A percentile compares a stretch with the other conserved stretches of the same genome.
Conservation (phyloP, 768 basidiomycete genomes). For the Calvatia gigantea region DNA sequence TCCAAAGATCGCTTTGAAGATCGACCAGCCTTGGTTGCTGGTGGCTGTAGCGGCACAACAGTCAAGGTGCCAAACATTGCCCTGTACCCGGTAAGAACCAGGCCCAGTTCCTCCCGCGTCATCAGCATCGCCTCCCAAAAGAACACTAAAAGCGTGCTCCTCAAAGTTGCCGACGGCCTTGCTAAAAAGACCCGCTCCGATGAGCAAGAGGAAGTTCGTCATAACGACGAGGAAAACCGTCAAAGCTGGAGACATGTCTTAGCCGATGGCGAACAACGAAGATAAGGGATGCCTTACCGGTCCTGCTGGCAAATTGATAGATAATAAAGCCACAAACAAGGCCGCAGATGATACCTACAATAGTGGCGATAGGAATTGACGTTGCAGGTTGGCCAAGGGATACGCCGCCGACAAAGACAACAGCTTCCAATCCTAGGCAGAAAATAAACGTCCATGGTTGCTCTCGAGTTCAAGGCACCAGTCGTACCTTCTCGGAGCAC, state of each 20-base stretch:
- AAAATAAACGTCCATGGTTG: background rate
- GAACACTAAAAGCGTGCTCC: constrained; percentile 55
- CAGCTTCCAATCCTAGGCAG: constrained; percentile 74
- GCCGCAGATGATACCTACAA: constrained; percentile 81
- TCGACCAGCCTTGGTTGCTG: constrained; percentile 60
- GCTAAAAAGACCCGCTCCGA: constrained; percentile 92
- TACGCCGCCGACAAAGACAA: constrained; percentile 93
- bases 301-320: constrained; percentile 75
- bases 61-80: constrained; percentile 85
- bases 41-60: constrained; percentile 71
- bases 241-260: constrained; percentile 46
- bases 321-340: constrained; percentile 70
- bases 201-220: constrained; percentile 88
- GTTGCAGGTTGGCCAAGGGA: constrained; percentile 79
- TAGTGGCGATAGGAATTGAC: constrained; percentile 87
- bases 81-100: constrained; percentile 76
- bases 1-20: constrained; percentile 84
- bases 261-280: background rate
- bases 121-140: constrained; percentile 74
- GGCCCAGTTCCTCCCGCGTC: constrained; percentile 72
- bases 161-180: constrained; percentile 75
- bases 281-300: constrained; percentile 46
- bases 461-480: background rate
- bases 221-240: constrained; percentile 87
- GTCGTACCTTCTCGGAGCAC: constrained; percentile 87